Evolutionary conservation across 805 yeast genomes (phyloP).

Genomic region (Tetrapisispora phaffii): DNA sequence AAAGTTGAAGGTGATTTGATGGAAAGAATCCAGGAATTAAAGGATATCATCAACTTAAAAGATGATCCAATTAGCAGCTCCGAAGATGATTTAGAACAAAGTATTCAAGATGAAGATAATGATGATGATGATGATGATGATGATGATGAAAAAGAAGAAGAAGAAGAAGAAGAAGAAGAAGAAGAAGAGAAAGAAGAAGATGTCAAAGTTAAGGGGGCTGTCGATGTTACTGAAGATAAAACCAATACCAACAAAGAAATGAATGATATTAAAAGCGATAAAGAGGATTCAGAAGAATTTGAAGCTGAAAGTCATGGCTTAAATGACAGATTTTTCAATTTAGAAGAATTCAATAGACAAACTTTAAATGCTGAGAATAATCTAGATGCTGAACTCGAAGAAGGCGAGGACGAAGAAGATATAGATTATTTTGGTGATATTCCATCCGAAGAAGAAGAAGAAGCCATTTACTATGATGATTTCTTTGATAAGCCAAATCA

Average conservation of each 20-base stretch:
- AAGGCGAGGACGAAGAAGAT: slow-evolving; percentile 40
- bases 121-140: neutral
- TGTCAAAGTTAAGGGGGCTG: slow-evolving; percentile 12
- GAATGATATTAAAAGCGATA: slow-evolving; percentile 5
- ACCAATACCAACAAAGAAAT: slow-evolving; percentile 6
- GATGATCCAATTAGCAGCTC: slow-evolving; percentile 2
- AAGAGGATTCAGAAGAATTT: slow-evolving; percentile 11
- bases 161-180: slow-evolving; percentile 15
- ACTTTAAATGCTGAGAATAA: slow-evolving; percentile 52
- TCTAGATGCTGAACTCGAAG: slow-evolving; percentile 31
- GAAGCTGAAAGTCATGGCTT: slow-evolving; percentile 49
- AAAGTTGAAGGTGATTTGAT: slow-evolving; percentile 59
- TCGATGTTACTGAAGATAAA: slow-evolving; percentile 20
- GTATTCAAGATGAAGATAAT: neutral
- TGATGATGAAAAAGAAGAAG: slow-evolving; percentile 6
- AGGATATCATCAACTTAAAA: slow-evolving; percentile 12
- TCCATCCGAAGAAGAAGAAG: slow-evolving; percentile 44
- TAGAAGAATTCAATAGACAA: slow-evolving; percentile 74
- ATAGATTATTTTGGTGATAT: slow-evolving; percentile 44
- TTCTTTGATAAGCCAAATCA: slow-evolving; percentile 42
- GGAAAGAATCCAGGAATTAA: slow-evolving; percentile 45
- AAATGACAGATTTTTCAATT: slow-evolving; percentile 75
- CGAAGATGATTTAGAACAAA: slow-evolving; percentile 7
- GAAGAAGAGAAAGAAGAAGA: slow-evolving; percentile 8
- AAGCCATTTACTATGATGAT: slow-evolving; percentile 53